Base-by-base conservation (phyloP, 257 asterid genomes). In the Verbascum thapsus region DNA sequence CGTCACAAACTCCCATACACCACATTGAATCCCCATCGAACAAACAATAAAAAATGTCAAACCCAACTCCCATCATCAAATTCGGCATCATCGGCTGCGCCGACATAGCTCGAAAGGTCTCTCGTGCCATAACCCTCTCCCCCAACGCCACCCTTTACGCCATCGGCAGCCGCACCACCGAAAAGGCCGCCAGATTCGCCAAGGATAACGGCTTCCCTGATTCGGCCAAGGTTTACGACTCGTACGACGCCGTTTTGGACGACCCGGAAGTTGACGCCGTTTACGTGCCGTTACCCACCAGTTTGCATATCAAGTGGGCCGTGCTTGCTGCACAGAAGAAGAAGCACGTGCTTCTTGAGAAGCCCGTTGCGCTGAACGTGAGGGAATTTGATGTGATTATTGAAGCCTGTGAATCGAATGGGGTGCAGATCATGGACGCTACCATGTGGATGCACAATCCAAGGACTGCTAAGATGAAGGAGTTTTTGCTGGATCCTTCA, bases 371-470 rank as follows among this genome's bases (percentile, higher is more conserved):
- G 3, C 60, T 86, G 39, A 83, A 83, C 37, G 83, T 68, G 3
- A 55, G 37, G 5, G 92, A 88, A 66, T 40, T 88, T 7, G 96
- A 88, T 60, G 70, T 39, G 39, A 89, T 89, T 26, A 66, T 87
- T 1, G 86, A 69, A 44, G 97, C 89, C n/a, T 81, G 87, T 23
- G 91, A 85, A 64, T 68, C 91, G 57, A 81, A 72, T 69, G 91
- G 88, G 40, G 86, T 90, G 74, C 97, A 87, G 79, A 74, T 81
- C 62, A 90, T 90, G 88, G 97, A 90, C 66, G 79, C 68, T 19
- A 90, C 97, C 64, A 87, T 90, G 97, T 90, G 88, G 89, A 80
- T 90, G 87, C 97, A 90, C 72, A 67, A 90, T 49, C 95, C 97
- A 3, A 77, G 95, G 68, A 81, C 91, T 2, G 78, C 78, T 6